Evolutionary conservation across 768 basidiomycete species (phyloP), one percentile per base, ranked within the genome.

Genomic region (Floccularia luteovirens): DNA sequence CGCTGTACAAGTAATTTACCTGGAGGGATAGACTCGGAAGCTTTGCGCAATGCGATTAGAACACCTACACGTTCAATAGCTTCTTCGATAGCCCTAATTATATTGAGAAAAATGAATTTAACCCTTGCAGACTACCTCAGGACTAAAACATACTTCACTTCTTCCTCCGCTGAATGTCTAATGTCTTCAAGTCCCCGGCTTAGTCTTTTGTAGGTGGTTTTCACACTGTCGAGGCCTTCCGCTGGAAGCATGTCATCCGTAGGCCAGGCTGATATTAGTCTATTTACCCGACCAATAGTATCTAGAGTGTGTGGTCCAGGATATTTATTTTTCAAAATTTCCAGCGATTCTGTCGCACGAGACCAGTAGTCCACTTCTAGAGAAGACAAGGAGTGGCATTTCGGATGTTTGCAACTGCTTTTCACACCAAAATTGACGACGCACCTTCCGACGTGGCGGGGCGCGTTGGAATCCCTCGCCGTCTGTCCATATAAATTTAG

Each of bases 341-440:
- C 70, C 42, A 90, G 59, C 24, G 81, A 75, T 39, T 68, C 62
- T 22, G 75, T 67, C 24, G 82, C 79, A 57, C 78, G 81, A 36
- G 76, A 69, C 87, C 87, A 90, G 51, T 69, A 82, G 41, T 84
- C 77, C 46, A 85, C 62, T 65, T 89, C 87, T 90, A 60, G 39
- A 41, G 46, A 46, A 45, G 43, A n/a, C n/a, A 48, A 35, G 38
- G 42, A 42, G 25, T 40, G 37, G 41, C 42, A 49, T 42, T 38
- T 40, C 51, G 35, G 39, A 35, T 23, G 25, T 46, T 46, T 21
- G n/a, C 39, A 37, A 42, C 31, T 33, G 22, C 20, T 28, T 10
- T 16, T 44, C 35, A 44, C 23, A 34, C 30, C 35, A 37, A 31
- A 38, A 37, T 30, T 30, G 39, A 24, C 32, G 40, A 57, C 65